Percentiles rank a stretch among this genome's conserved stretches.
These are phyloP conservation scores for Symbiodinium pilosum DNA, from an alignment of 73 alveolate species.

Conservation along the genomic window DNA sequence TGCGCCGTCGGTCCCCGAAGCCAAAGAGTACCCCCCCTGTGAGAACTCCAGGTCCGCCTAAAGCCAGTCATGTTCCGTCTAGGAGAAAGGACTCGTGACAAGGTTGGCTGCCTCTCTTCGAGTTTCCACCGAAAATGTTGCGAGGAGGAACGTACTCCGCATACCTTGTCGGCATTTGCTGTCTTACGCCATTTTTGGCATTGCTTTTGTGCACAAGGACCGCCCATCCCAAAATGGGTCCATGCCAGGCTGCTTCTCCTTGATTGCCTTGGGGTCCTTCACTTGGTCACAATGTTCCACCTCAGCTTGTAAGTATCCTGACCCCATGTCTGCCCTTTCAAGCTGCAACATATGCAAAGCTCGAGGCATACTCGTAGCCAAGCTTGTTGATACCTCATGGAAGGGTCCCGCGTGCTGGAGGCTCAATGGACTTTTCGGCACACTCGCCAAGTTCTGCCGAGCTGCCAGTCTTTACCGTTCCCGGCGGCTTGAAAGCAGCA, in stretches of 20 bases:
- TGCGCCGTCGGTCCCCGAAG: slow-evolving; percentile 67
- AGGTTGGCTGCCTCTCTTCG: slow-evolving; percentile 39
- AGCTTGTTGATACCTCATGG: slow-evolving; percentile 74
- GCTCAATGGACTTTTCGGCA: too few species aligned
- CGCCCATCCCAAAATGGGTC: too few species aligned
- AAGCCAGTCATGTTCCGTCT: not conserved
- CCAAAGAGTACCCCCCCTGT: slow-evolving; percentile 91
- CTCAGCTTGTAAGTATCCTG: not conserved
- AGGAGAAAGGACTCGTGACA: not conserved
- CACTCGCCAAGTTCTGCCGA: too few species aligned
- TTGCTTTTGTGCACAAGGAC: too few species aligned
- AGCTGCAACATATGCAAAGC: not conserved
- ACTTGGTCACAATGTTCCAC: slow-evolving; percentile 92
- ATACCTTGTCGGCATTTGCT: too few species aligned
- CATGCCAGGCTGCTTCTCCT: slow-evolving; percentile 51
- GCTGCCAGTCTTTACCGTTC: slow-evolving; percentile 76
- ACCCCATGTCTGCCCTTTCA: too few species aligned
- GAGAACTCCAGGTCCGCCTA: slow-evolving; percentile 91
- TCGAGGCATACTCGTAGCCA: slow-evolving; percentile 57
- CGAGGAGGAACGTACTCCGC: slow-evolving; percentile 77
- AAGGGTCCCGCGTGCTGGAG: not conserved
- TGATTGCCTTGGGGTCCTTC: slow-evolving; percentile 74
- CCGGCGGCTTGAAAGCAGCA: slow-evolving; percentile 84
- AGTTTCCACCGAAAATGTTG: slow-evolving; percentile 69
- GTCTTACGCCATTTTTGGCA: too few species aligned